Conservation (phyloP, 805 yeast genomes). For the Brettanomyces anomalus region DNA sequence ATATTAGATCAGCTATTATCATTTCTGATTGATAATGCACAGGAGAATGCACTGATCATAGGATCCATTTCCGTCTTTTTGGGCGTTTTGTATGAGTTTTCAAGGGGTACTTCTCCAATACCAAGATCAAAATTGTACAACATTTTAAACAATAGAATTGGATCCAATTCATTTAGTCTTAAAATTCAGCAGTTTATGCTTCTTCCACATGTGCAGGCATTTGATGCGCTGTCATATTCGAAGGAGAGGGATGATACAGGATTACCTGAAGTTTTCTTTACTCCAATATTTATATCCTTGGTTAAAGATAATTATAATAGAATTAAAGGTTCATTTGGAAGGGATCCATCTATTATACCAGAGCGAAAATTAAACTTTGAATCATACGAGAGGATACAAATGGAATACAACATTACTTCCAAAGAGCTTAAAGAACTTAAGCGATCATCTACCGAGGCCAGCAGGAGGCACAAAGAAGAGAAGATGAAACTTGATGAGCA, state of each 20-base stretch:
- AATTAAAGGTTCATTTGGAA: slow-evolving; percentile 60
- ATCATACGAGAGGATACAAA: slow-evolving; percentile 38
- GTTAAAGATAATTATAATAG: slow-evolving; percentile 62
- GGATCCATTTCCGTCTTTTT: slow-evolving; percentile 65
- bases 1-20: slow-evolving; percentile 61
- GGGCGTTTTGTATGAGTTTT: slow-evolving; percentile 76
- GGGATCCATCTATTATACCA: slow-evolving; percentile 71
- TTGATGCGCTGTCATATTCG: slow-evolving; percentile 39
- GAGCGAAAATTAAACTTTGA: slow-evolving; percentile 55
- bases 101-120: slow-evolving; percentile 51
- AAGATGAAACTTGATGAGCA: slow-evolving; percentile 16
- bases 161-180: slow-evolving; percentile 69
- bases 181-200: slow-evolving; percentile 69
- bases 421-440: slow-evolving; percentile 13
- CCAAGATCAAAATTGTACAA: slow-evolving; percentile 51
- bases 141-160: slow-evolving; percentile 61
- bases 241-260: slow-evolving; percentile 73
- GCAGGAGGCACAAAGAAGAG: slow-evolving; percentile 13
- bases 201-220: slow-evolving; percentile 42
- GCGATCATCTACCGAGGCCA: slow-evolving; percentile 9
- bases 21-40: slow-evolving; percentile 41
- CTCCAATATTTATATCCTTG: slow-evolving; percentile 49
- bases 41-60: slow-evolving; percentile 37
- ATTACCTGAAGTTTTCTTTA: slow-evolving; percentile 75
- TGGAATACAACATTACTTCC: slow-evolving; percentile 18